Base-by-base conservation (phyloP, 768 basidiomycete species). In the Cubamyces lactineus region DNA sequence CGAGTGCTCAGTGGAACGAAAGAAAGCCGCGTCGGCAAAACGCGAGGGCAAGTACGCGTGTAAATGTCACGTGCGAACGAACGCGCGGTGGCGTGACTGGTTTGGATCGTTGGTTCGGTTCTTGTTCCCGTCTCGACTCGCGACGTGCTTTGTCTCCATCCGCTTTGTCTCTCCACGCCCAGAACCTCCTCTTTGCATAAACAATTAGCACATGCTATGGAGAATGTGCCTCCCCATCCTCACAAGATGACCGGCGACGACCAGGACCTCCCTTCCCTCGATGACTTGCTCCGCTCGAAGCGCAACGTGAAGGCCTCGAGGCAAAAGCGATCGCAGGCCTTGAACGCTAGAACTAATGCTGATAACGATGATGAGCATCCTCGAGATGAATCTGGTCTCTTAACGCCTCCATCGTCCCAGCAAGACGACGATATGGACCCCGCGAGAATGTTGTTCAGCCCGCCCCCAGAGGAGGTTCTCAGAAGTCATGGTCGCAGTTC, bases 401-500 rank as follows among this genome's bases (percentile, higher is more conserved):
- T 70, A 43, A 73, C 71, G 2, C 71, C 70, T 2, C 69, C 72
- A 15, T 63, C 65, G 17, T 71, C 67, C 60, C 76, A 68, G 50
- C 51, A 60, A 41, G 67, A 63, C 12, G 65, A 64, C 19, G 63
- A 66, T 40, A 59, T 59, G 24, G 63, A 66, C 48, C 56, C 72
- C 0, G 59, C 73, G 0, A 66, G 69, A 54, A 74, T 74, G 69
- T 63, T 79, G 41, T 85, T 88, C 62, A 82, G 86, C 65, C 86
- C 86, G 1, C 86, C 86, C 2, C 86, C 86, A 1, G 86, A 88
- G 65, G 86, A 88, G 64, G 75, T 74, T 1, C 70, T 85, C 9
- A 63, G 72, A 52, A 43, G 65, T 62, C 51, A 54, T 48, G 52
- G 39, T 57, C 59, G 63, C 46, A 28, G 61, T 47, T 67, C 49